phyloP scores from a whole-genome alignment of 129 eudicot genomes.

The Oenanthe sinensis region DNA sequence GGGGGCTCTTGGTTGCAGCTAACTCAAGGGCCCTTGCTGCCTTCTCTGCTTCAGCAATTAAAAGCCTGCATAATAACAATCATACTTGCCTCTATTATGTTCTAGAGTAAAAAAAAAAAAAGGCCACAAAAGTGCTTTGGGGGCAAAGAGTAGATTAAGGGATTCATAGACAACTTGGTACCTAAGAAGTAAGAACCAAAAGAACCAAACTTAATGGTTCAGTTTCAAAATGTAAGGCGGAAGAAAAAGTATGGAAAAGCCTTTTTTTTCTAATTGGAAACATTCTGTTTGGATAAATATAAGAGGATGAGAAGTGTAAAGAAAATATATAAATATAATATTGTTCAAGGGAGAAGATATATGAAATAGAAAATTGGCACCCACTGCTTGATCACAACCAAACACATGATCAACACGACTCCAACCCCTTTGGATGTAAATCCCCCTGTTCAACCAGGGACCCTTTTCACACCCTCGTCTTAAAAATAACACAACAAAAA shows the following conservation, averaged over 20 bases:
- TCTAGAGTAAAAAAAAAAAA: neutral
- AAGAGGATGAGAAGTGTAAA: neutral
- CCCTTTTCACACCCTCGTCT: neutral
- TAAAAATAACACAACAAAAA: neutral
- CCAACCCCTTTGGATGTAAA: neutral
- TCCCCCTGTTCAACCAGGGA: neutral
- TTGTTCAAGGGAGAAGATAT: neutral
- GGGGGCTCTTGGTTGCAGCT: constrained; percentile 59
- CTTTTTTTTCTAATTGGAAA: too few species aligned
- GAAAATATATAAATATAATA: neutral
- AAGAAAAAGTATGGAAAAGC: neutral
- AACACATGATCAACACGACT: neutral
- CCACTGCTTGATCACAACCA: neutral
- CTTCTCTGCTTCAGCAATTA: constrained; percentile 85
- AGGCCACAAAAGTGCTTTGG: neutral
- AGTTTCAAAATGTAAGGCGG: neutral
- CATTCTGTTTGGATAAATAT: neutral
- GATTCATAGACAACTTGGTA: neutral
- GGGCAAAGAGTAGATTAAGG: neutral
- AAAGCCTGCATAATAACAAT: constrained; percentile 31
- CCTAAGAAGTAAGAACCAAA: neutral
- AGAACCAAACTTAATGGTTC: neutral
- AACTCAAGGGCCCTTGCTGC: constrained; percentile 78
- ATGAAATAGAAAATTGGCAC: neutral
- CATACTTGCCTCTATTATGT: neutral